Conservation (phyloP, 2,329 filamentous ascomycete species). For the Colletotrichum costaricense region DNA sequence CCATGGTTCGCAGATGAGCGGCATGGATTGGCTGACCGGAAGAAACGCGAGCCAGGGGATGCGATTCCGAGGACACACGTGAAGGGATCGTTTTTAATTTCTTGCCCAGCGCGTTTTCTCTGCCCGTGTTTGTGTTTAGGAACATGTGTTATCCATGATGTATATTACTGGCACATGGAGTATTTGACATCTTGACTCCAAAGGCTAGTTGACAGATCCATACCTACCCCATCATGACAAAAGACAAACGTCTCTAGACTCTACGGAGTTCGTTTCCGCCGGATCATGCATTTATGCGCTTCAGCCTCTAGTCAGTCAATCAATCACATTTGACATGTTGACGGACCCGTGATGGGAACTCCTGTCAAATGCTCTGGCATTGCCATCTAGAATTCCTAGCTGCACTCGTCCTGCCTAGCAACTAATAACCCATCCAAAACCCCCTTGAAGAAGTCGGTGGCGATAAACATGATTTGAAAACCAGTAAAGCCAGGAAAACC, state of each 20-base stretch:
- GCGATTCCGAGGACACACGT: constrained; percentile 12
- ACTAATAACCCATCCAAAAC: background rate
- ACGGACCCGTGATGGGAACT: constrained; percentile 8
- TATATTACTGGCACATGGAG: background rate
- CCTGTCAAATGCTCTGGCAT: background rate
- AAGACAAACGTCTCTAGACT: background rate
- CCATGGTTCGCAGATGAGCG: background rate
- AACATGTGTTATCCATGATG: constrained; percentile 18
- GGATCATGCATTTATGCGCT: constrained; percentile 30
- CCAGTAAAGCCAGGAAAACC: background rate
- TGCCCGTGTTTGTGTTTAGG: background rate
- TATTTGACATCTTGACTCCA: constrained; percentile 21
- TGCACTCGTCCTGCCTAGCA: background rate
- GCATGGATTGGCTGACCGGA: background rate
- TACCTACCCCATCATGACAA: background rate
- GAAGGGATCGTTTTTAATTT: background rate
- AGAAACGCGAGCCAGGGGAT: background rate
- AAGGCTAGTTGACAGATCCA: background rate
- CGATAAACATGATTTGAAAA: constrained; percentile 6
- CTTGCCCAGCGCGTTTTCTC: background rate
- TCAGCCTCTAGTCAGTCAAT: background rate
- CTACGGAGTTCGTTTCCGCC: constrained; percentile 4
- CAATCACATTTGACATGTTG: background rate
- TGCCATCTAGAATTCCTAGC: background rate
- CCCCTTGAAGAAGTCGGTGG: background rate